Base-by-base conservation (phyloP, 805 yeast genomes). In the Nakazawaea laoshanensis region DNA sequence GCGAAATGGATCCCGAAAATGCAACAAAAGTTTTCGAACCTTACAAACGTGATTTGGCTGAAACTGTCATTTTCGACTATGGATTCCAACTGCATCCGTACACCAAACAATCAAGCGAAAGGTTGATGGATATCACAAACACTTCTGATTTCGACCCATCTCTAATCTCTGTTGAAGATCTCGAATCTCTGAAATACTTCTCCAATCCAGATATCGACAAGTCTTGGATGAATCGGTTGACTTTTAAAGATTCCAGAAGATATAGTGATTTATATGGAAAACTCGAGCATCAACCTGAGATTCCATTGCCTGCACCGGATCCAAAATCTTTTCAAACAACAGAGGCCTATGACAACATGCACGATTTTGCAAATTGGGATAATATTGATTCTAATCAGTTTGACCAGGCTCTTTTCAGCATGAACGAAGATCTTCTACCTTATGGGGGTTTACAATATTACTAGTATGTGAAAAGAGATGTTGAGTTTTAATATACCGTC, bases 171-270 rank as follows among this genome's bases (percentile, higher is more conserved):
- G 21, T 7, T 9, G 11, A 13, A 16, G 14, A 24, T 24, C 27
- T n/a, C n/a, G n/a, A n/a, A n/a, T n/a, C n/a, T n/a, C 19, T n/a
- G 16, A 5, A 9, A 11, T 3, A 10, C 5, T 9, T 27, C 21
- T 10, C 15, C 23, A 16, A 26, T 14, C 35, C 35, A 4, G 27
- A 27, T 3, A 16, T 27, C 12, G 36, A 32, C n/a, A 32, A 22
- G 14, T 27, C 27, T 27, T 32, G 36, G 36, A 16, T 16, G 16
- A 20, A 26, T 8, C 23, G 15, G n/a, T 9, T 30, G 18, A 16
- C n/a, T 2, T 8, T 13, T 5, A 30, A 22, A 11, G 14, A 15
- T 11, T 9, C 29, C 8, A 10, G n/a, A 7, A 18, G 17, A 12
- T 26, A 26, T 12, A 26, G 13, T 4, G 29, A 26, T 12, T 6